A percentile compares a stretch with the other conserved stretches of the same genome.
Evolutionary conservation across 2,329 filamentous ascomycete species (phyloP).

Genomic region (Penicillium janthinellum): DNA sequence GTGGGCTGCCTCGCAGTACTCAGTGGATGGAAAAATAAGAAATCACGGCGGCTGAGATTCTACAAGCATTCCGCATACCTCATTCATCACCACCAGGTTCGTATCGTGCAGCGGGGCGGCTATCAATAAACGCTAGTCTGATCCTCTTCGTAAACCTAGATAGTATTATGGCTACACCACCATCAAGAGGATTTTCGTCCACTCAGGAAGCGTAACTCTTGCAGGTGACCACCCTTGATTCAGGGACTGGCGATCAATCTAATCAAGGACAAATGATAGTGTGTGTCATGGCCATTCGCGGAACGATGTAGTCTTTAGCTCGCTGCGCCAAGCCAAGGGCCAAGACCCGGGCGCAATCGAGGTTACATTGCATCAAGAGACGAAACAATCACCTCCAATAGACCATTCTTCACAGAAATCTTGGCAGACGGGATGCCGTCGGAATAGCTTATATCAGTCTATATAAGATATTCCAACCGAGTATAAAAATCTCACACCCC

Average conservation of each 20-base stretch:
- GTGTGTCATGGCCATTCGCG: not conserved
- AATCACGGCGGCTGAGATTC: too few relatives aligned
- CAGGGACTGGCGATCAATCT: not conserved
- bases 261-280: not conserved
- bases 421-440: slow-evolving; percentile 3
- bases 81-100: not conserved
- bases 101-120: not conserved
- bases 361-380: slow-evolving; percentile 12
- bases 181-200: not conserved
- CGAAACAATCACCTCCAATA: not conserved
- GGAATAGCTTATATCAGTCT: not conserved
- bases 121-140: not conserved
- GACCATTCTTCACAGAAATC: not conserved
- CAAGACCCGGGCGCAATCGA: slow-evolving; percentile 12
- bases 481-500: not conserved
- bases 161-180: not conserved
- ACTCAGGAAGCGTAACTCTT: not conserved
- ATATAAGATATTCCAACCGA: not conserved
- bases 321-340: slow-evolving; percentile 20
- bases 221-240: not conserved
- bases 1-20: too few relatives aligned
- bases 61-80: too few relatives aligned
- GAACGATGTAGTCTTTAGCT: slow-evolving; percentile 6
- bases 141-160: not conserved
- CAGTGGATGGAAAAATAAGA: too few relatives aligned